These are phyloP conservation scores for Botrytis fabae DNA, from an alignment of 2,329 filamentous ascomycete species.

Conservation along the genomic window DNA sequence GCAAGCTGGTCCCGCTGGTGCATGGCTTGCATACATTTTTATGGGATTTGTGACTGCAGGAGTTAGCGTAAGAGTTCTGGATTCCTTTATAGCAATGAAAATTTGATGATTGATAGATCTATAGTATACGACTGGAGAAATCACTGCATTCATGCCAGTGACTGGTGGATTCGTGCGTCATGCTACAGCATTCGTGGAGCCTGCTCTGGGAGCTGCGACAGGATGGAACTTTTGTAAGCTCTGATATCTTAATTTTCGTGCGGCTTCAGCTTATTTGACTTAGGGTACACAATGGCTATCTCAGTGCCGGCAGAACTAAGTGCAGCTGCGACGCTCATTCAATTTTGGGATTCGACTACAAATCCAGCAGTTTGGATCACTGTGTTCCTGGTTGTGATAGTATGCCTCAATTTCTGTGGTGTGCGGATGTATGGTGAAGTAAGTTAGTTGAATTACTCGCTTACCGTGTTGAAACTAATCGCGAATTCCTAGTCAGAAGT, in stretches of 20 bases:
- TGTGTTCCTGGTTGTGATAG: constrained; percentile 43
- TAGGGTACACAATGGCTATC: constrained; percentile 58
- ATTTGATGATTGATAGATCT: background rate
- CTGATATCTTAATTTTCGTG: constrained; percentile 29
- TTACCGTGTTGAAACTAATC: constrained; percentile 51
- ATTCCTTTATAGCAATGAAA: background rate
- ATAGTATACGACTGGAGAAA: constrained; percentile 16
- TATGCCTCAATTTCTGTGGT: constrained; percentile 66
- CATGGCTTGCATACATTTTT: constrained; percentile 46
- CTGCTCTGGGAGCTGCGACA: constrained; percentile 41
- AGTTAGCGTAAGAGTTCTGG: constrained; percentile 45
- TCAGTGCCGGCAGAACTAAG: constrained; percentile 54
- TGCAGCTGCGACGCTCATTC: constrained; percentile 61
- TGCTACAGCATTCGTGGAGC: constrained; percentile 44
- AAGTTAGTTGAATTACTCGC: constrained; percentile 63
- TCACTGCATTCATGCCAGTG: constrained; percentile 48
- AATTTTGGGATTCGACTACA: constrained; percentile 63
- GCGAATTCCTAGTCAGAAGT: constrained; percentile 44
- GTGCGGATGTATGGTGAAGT: constrained; percentile 53
- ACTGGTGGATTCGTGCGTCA: constrained; percentile 45
- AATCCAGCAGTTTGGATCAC: constrained; percentile 48
- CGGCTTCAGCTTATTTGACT: background rate
- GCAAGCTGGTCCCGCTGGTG: constrained; percentile 50
- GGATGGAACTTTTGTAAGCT: constrained; percentile 37
- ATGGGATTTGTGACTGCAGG: constrained; percentile 52